These are phyloP conservation scores for Ulota crispa DNA, from an alignment of 225 moss, liverwort and hornwort species.

Conservation along the genomic window DNA sequence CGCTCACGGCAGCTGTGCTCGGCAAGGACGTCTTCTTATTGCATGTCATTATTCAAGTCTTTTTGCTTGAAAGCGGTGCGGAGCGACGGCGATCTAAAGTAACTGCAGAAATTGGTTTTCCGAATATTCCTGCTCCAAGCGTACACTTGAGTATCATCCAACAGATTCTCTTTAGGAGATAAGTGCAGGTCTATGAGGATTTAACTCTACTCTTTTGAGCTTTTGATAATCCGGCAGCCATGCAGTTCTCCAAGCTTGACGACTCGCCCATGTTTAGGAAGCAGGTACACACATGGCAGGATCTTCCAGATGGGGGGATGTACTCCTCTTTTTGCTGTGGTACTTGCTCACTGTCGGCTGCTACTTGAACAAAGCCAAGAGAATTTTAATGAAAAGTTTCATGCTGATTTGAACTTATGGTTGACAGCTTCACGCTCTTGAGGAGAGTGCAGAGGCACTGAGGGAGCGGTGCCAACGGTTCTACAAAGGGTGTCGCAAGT, in stretches of 20 bases:
- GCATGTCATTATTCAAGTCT: neutral
- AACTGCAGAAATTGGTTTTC: slow-evolving; percentile 9
- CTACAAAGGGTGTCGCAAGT: slow-evolving; percentile 91
- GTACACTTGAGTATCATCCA: neutral
- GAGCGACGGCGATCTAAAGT: slow-evolving; percentile 2
- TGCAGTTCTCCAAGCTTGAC: slow-evolving; percentile 96
- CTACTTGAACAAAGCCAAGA: slow-evolving; percentile 9
- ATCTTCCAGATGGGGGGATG: slow-evolving; percentile 5
- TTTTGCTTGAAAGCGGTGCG: slow-evolving; percentile 7
- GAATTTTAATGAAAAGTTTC: slow-evolving; percentile 1
- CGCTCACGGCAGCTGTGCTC: neutral
- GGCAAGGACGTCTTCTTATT: slow-evolving; percentile 5
- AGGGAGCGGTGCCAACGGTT: slow-evolving; percentile 95
- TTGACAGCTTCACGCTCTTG: slow-evolving; percentile 79
- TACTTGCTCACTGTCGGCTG: slow-evolving; percentile 1
- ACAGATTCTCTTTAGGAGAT: neutral
- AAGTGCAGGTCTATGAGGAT: slow-evolving; percentile 29
- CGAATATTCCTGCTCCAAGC: neutral
- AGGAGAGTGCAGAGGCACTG: slow-evolving; percentile 89
- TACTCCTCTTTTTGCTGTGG: neutral
- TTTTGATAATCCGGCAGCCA: slow-evolving; percentile 55
- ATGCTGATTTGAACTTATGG: slow-evolving; percentile 17
- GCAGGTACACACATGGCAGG: slow-evolving; percentile 51
- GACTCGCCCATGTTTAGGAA: slow-evolving; percentile 98
- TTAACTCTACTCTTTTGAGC: slow-evolving; percentile 20